A percentile compares a stretch with the other conserved stretches of the same genome.
Evolutionary conservation across 2,329 filamentous ascomycete genomes (phyloP).

Genomic region (Stachybotrys elegans): DNA sequence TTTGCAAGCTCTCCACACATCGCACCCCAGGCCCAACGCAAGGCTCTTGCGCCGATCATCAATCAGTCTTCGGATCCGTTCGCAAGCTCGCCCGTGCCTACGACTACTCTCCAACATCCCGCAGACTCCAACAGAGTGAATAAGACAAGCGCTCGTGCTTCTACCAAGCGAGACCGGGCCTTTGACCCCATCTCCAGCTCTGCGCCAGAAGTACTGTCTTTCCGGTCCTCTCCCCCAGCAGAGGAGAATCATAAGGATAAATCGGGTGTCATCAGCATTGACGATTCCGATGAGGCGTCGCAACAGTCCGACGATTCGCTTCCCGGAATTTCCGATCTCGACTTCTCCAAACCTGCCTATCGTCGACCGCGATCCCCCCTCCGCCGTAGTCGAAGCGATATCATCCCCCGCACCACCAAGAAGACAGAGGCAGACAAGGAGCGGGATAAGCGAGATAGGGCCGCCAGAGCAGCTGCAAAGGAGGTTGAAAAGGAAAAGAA

Average conservation of each 20-base stretch:
- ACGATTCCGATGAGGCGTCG: constrained; percentile 22
- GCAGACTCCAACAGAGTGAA: constrained; percentile 2
- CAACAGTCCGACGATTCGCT: constrained; percentile 39
- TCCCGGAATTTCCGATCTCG: constrained; percentile 39
- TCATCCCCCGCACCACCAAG: constrained; percentile 15
- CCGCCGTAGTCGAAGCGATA: constrained; percentile 26
- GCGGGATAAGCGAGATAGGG: constrained; percentile 27
- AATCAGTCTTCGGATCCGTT: constrained; percentile 16
- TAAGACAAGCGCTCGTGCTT: neutral
- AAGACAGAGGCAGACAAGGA: constrained; percentile 31
- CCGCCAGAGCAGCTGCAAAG: constrained; percentile 41
- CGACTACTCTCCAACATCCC: constrained; percentile 5
- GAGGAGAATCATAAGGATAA: constrained; percentile 11
- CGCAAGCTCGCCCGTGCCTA: constrained; percentile 12
- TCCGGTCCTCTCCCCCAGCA: constrained; percentile 12
- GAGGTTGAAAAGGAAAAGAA: constrained; percentile 52
- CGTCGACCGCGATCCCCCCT: constrained; percentile 15
- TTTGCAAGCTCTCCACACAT: constrained; percentile 28
- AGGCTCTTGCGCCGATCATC: constrained; percentile 1
- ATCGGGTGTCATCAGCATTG: constrained; percentile 32
- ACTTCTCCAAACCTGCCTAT: constrained; percentile 22
- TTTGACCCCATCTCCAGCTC: constrained; percentile 53
- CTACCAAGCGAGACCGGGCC: constrained; percentile 12
- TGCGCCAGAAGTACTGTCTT: constrained; percentile 33
- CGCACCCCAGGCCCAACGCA: neutral